phyloP scores from a whole-genome alignment of 2,329 filamentous ascomycete species.

The Periconia sp. region DNA sequence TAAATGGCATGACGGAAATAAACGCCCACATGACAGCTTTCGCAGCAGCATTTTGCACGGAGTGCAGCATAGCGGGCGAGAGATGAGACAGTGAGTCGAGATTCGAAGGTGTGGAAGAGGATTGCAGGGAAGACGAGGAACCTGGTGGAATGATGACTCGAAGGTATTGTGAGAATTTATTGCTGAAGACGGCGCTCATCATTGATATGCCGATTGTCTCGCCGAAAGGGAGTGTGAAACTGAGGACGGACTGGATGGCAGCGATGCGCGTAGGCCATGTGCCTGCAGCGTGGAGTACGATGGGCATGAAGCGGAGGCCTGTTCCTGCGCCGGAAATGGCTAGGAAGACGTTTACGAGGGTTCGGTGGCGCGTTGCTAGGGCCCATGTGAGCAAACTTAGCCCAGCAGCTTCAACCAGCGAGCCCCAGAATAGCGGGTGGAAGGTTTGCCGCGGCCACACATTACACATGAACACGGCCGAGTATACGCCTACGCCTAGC shows the following conservation, averaged over 20 bases:
- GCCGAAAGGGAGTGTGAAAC: conserved; percentile 66
- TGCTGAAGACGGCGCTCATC: conserved; percentile 74
- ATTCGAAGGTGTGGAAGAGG: conserved; percentile 25
- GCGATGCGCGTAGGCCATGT: conserved; percentile 66
- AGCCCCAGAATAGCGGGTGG: conserved; percentile 56
- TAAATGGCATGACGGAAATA: conserved; percentile 65
- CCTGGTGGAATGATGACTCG: no score
- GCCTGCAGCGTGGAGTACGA: conserved; percentile 66
- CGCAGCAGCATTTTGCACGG: conserved; percentile 53
- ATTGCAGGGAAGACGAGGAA: no score
- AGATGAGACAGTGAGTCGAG: conserved; percentile 47
- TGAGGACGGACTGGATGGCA: conserved; percentile 64
- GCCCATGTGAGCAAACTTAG: conserved; percentile 65
- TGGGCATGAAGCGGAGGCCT: conserved; percentile 70
- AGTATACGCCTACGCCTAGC: conserved; percentile 64
- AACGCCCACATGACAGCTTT: conserved; percentile 71
- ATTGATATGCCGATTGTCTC: conserved; percentile 70
- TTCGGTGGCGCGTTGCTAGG: conserved; percentile 55
- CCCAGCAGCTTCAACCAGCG: conserved; percentile 62
- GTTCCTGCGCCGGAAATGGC: conserved; percentile 67
- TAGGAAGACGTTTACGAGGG: conserved; percentile 70
- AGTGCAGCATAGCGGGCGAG: conserved; percentile 41
- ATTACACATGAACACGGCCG: conserved; percentile 66
- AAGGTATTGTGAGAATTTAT: conserved; percentile 50
- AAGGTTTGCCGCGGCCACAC: conserved; percentile 67